Evolutionary conservation across 2,329 filamentous ascomycete species (phyloP).

Genomic region (Xylariaceae sp.): DNA sequence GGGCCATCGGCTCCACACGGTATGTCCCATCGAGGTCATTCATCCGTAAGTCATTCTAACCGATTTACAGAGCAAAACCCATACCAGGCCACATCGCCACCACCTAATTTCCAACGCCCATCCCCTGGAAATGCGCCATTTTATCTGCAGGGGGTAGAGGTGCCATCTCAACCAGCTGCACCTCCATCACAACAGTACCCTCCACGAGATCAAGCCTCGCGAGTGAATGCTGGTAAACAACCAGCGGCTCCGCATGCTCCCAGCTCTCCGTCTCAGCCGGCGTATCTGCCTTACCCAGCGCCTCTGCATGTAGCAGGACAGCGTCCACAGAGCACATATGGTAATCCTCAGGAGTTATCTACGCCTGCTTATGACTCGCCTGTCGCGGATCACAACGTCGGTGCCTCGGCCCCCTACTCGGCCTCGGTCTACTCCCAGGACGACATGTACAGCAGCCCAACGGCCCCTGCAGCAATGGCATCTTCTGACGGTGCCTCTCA

Average conservation of each 20-base stretch:
- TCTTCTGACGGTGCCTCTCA: slow-evolving; percentile 28
- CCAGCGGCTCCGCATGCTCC: slow-evolving; percentile 48
- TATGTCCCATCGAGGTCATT: slow-evolving; percentile 27
- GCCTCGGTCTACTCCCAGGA: slow-evolving; percentile 47
- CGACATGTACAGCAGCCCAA: slow-evolving; percentile 35
- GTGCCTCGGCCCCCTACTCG: slow-evolving; percentile 39
- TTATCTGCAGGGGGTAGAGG: slow-evolving; percentile 57
- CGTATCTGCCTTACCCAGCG: slow-evolving; percentile 45
- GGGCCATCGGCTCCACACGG: slow-evolving; percentile 35
- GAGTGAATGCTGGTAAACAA: slow-evolving; percentile 43
- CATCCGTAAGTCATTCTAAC: slow-evolving; percentile 22
- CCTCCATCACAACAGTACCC: slow-evolving; percentile 43
- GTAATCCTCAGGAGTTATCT: slow-evolving; percentile 69
- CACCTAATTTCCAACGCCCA: slow-evolving; percentile 52
- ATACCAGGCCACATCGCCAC: slow-evolving; percentile 42
- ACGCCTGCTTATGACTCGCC: slow-evolving; percentile 75
- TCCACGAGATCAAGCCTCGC: slow-evolving; percentile 47
- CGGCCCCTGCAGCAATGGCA: slow-evolving; percentile 28
- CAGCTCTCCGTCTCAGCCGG: slow-evolving; percentile 41
- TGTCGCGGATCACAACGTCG: slow-evolving; percentile 46
- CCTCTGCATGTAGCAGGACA: slow-evolving; percentile 42
- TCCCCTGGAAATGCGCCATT: slow-evolving; percentile 54
- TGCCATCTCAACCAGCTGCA: slow-evolving; percentile 38
- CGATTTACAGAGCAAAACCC: slow-evolving; percentile 39
- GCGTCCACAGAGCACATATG: slow-evolving; percentile 63